Base-by-base conservation (phyloP, 2,329 filamentous ascomycete species). In the Chaetoscypha palmicola region DNA sequence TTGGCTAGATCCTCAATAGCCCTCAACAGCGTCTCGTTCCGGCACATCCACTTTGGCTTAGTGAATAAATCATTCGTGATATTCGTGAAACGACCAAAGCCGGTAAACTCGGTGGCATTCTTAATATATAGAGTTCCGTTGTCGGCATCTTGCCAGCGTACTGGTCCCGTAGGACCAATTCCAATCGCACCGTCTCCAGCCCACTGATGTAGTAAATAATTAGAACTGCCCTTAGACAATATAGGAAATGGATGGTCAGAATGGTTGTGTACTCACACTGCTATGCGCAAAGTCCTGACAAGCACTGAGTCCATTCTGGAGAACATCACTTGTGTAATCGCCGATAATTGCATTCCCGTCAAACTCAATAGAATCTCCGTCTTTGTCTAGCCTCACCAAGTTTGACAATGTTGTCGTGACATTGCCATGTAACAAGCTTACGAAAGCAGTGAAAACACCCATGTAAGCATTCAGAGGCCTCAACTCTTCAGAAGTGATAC, bases 1-100 rank as follows among this genome's bases (percentile, higher is more conserved):
- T 51, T 49, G 11, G 48, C 42, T 1, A 57, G 35, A 28, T 56
- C 54, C 33, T 56, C 48, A 4, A 57, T 41, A 3, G 48, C 52
- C 14, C 26, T 34, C 2, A 35, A 10, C 5, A 56, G 28, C 0
- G 44, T 52, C 8, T 41, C 12, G 19, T 57, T 57, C 5, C 54
- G 45, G 26, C 54, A 57, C 39, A 47, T 45, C 37, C 46, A 49
- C 5, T 41, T 3, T 2, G 46, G 30, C 22, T 42, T 23, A 4
- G 21, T 30, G 24, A 41, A 37, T 10, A 38, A 24, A 2, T 40
- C 19, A 14, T 34, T 44, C 2, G 28, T 38, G 17, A 40, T 38
- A 5, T 24, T 34, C 11, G 38, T n/a, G 24, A 40, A 32, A 14
- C 11, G 16, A 7, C 36, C 23, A n/a, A 16, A 38, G 23, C n/a